Evolutionary conservation across 148 eudicot species (phyloP).

Genomic region (Bassia scoparia): DNA sequence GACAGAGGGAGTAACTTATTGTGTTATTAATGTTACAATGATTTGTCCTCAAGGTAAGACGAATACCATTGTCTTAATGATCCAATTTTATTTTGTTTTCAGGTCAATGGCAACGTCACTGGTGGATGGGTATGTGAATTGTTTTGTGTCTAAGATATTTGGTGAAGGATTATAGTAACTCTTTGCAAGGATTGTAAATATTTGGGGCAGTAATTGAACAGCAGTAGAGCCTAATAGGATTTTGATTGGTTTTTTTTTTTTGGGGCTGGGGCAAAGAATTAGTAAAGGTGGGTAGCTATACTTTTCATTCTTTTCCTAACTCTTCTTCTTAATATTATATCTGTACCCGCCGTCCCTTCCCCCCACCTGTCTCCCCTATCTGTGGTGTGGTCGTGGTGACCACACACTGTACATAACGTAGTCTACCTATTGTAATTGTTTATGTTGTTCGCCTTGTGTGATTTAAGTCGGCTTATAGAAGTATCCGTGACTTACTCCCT

Average conservation of each 20-base stretch:
- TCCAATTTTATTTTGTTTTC: slow-evolving; percentile 16
- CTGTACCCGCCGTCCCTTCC: no score
- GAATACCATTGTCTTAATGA: slow-evolving; percentile 8
- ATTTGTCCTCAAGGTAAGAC: background rate
- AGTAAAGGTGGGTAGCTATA: slow-evolving; percentile 35
- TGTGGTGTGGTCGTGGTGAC: no score
- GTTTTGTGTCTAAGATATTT: slow-evolving; percentile 49
- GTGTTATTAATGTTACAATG: background rate
- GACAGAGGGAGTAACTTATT: no score
- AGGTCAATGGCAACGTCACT: slow-evolving; percentile 49
- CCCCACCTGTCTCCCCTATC: no score
- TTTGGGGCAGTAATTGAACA: slow-evolving; percentile 75
- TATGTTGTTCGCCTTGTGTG: no score
- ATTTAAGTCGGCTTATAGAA: no score
- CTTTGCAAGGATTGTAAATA: slow-evolving; percentile 73
- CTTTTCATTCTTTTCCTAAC: background rate
- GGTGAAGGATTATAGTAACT: slow-evolving; percentile 56
- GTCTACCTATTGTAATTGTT: no score
- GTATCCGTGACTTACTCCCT: no score
- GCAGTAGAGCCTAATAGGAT: no score
- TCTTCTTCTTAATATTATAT: no score
- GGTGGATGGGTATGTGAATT: slow-evolving; percentile 69
- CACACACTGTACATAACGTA: no score
- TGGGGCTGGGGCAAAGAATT: slow-evolving; percentile 62
- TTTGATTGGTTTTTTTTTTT: no score